A percentile compares a stretch with the other conserved stretches of the same genome.
These are phyloP conservation scores for Hygrocybe coccinea DNA, from an alignment of 768 basidiomycete genomes.

Conservation along the genomic window DNA sequence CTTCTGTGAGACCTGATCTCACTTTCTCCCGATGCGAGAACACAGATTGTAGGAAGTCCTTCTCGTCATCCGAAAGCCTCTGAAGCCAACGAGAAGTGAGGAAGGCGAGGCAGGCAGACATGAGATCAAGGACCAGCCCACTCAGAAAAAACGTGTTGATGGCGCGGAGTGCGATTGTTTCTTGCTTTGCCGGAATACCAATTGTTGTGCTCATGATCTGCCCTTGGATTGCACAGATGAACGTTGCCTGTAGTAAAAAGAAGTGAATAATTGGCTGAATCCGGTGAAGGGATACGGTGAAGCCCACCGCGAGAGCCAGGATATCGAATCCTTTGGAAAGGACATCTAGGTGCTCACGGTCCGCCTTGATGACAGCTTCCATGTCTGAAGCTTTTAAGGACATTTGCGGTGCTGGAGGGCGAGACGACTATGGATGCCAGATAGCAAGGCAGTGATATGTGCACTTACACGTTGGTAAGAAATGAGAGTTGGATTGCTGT, in stretches of 20 bases:
- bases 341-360: slow-evolving; percentile 2
- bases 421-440: too few relatives aligned
- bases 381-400: too few relatives aligned
- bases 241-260: slow-evolving; percentile 3
- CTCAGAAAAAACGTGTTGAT: slow-evolving; percentile 10
- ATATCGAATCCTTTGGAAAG: slow-evolving; percentile 11
- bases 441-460: too few relatives aligned
- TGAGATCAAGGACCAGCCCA: slow-evolving; percentile 10
- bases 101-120: slow-evolving; percentile 10
- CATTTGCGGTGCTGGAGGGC: too few relatives aligned
- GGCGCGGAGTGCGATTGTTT: slow-evolving; percentile 5
- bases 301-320: slow-evolving; percentile 8
- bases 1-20: neutral
- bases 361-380: too few relatives aligned
- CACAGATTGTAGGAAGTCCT: neutral
- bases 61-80: slow-evolving; percentile 5
- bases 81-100: slow-evolving; percentile 12
- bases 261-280: neutral
- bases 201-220: slow-evolving; percentile 8
- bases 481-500: too few relatives aligned
- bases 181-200: neutral
- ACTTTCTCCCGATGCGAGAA: neutral
- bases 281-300: neutral
- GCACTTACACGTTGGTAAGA: too few relatives aligned
- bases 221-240: slow-evolving; percentile 10